Conservation (phyloP, 2,329 filamentous ascomycete species). For the Graphiopsis chlorocephala region DNA sequence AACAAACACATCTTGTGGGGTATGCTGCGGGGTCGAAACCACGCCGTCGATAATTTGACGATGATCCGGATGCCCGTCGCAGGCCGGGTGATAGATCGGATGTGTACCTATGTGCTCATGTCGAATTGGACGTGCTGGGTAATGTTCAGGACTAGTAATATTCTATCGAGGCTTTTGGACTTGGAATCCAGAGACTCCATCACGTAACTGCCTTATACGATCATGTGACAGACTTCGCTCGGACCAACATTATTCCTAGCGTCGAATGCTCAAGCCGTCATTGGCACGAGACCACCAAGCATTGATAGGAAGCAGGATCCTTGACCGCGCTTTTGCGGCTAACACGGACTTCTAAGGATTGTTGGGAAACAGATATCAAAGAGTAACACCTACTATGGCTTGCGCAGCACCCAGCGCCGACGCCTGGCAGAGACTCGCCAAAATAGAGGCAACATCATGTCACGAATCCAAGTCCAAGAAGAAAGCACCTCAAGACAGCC, state of each 20-base stretch:
- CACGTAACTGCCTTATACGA: not conserved
- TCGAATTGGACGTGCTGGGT: not conserved
- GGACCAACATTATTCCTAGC: slow-evolving; percentile 10
- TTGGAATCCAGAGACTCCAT: too few species aligned
- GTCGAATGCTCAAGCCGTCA: not conserved
- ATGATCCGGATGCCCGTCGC: not conserved
- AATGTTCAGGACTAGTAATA: not conserved
- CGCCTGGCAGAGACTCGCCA: slow-evolving; percentile 10
- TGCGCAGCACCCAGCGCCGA: slow-evolving; percentile 10
- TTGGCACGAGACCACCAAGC: not conserved
- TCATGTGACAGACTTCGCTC: not conserved
- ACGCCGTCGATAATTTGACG: not conserved
- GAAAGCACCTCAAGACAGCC: not conserved
- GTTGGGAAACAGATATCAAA: not conserved
- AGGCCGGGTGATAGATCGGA: not conserved
- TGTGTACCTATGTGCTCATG: not conserved
- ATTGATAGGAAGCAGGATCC: not conserved
- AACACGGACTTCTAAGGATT: not conserved
- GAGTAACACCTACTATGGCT: not conserved
- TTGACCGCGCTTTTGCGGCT: not conserved
- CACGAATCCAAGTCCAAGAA: not conserved
- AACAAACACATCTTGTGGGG: not conserved
- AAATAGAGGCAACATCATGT: slow-evolving; percentile 7
- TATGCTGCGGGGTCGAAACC: not conserved
- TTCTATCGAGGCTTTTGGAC: not conserved